Base-by-base conservation (phyloP, 1,284 basidiomycete species). In the Thecaphora frezii region DNA sequence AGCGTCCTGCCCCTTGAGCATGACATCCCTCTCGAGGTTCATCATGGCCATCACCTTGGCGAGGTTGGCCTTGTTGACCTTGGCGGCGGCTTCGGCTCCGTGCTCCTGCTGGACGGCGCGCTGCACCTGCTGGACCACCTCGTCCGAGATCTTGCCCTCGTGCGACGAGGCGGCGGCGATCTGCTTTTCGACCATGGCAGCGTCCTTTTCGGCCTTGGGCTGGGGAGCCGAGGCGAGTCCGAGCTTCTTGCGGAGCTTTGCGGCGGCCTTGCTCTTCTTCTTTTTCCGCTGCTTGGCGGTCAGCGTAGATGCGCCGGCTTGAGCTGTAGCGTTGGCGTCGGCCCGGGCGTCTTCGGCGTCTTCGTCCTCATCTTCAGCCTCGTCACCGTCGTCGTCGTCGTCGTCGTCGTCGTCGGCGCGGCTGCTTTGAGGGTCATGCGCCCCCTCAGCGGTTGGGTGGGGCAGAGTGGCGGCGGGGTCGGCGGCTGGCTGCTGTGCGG, bases 211-310 rank as follows among this genome's bases (percentile, higher is more conserved):
- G 5, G 33, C 33, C 33, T 36, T 36, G 12, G 33, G 12, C 33
- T 8, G 37, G 5, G 38, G 39, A 22, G 14, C 12, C 22, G 45
- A 19, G 24, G 22, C 51, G 12, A 70, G 44, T 13, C 71, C 70
- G 23, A 74, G 57, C 52, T 72, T 72, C 30, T 74, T 72, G 33
- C 60, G 62, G 25, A 72, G 48, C 44, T 72, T 74, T 46, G 62
- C 59, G 5, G 69, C 69, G 0, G 69, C 63, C 48, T 73, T 73
- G 43, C 57, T 65, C 55, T 71, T 72, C 37, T 74, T 72, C 61
- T 72, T 72, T 44, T 70, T 67, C 19, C 55, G 51, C 46, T 72
- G 68, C 44, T 71, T 73, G 9, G 69, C 39, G 25, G 46, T 67
- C 5, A 54, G 46, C 23, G 36, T 49, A 14, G 58, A 51, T 7